Evolutionary conservation across 306 rosid species (phyloP), one percentile per base, ranked within the genome.

Genomic region (Senna siamea): DNA sequence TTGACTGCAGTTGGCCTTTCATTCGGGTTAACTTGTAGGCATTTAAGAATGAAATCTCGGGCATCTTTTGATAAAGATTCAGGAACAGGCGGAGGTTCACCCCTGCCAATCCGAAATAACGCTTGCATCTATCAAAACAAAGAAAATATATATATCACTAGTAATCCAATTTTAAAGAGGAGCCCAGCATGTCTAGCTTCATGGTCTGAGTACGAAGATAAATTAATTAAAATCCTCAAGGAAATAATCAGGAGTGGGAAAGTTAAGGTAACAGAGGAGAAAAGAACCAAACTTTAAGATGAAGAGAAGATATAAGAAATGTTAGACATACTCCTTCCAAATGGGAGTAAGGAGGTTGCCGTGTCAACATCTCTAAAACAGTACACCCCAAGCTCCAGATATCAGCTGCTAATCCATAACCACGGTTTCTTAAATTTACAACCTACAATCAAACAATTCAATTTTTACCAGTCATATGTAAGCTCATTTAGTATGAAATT

Each of bases 381-480:
- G 85, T 78, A 66, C 88, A 85, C 60, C 88, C 88, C 50, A 85
- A 82, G 85, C 88, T 81, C 88, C 88, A 85, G 52, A 81, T 85
- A 72, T 85, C 88, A 32, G 85, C 88, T 61, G 81, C 81, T 34
- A 75, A 72, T 48, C 88, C 88, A 75, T 78, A 85, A 30, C 85
- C 79, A 17, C 74, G 83, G 40, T 63, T 78, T 47, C 62, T 66
- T 59, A 61, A 28, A 76, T 85, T 85, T 37, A 85, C 85, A 71
- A 85, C 88, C 88, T 85, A 67, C n/a, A 18, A 60, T 66, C 58
- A 37, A 69, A 75, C 53, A 54, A 64, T 38, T 53, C 34, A 43
- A 60, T 47, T 74, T 57, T 40, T 38, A 11, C 15, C 46, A 38
- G 38, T 58, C 53, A 57, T 14, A 22, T 32, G 9, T 28, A 71